Conservation (phyloP, 1,139 yeast species). For the Candida glucosophila region DNA sequence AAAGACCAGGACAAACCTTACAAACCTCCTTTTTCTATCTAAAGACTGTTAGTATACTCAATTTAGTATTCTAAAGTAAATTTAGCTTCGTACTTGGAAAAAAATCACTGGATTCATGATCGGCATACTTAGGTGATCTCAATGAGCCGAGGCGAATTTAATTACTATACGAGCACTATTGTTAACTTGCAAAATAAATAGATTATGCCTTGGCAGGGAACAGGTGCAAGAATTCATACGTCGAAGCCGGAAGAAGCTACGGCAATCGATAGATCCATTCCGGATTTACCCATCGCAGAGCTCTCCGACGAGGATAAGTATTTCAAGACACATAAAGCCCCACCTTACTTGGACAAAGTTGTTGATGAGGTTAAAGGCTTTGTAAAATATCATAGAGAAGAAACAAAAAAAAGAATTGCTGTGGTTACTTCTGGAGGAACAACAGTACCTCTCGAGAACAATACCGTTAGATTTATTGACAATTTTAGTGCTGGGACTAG, state of each 20-base stretch:
- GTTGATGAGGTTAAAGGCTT: slow-evolving; percentile 50
- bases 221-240: slow-evolving; percentile 39
- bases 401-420: slow-evolving; percentile 48
- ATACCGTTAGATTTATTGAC: slow-evolving; percentile 93
- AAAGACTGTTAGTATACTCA: slow-evolving; percentile 6
- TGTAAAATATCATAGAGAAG: slow-evolving; percentile 35
- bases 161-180: too few relatives aligned
- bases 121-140: too few relatives aligned
- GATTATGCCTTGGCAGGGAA: too few relatives aligned
- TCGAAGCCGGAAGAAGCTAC: slow-evolving; percentile 61
- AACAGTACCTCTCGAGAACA: slow-evolving; percentile 93
- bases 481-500: slow-evolving; percentile 97
- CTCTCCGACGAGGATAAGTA: slow-evolving; percentile 66
- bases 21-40: slow-evolving; percentile 19
- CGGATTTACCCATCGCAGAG: slow-evolving; percentile 74
- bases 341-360: slow-evolving; percentile 61
- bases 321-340: slow-evolving; percentile 65
- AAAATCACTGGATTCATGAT: slow-evolving; percentile 26
- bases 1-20: slow-evolving; percentile 1
- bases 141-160: too few relatives aligned
- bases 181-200: too few relatives aligned
- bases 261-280: slow-evolving; percentile 73
- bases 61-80: neutral
- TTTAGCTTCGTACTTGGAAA: slow-evolving; percentile 13
- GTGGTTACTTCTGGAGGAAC: slow-evolving; percentile 97